Conservation (phyloP, 345 rosid species). For the Gossypium sturtianum region DNA sequence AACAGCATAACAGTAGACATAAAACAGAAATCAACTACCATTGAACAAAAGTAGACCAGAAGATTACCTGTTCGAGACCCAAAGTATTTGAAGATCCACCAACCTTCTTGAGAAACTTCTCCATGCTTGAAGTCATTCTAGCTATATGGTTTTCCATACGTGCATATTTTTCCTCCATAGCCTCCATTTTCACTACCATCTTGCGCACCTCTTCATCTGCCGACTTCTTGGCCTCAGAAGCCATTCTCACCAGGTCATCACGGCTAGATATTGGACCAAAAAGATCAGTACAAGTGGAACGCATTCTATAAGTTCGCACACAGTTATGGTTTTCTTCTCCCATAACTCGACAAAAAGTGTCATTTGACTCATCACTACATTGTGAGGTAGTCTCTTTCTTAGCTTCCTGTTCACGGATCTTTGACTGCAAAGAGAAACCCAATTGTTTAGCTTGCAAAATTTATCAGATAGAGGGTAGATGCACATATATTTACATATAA, state of each 20-base stretch:
- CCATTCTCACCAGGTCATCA: slow-evolving; percentile 14
- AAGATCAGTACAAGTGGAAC: slow-evolving; percentile 16
- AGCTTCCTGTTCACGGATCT: slow-evolving; percentile 22
- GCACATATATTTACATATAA: background rate
- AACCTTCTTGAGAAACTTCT: slow-evolving; percentile 26
- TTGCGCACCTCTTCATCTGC: slow-evolving; percentile 25
- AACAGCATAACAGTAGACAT: background rate
- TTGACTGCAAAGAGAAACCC: slow-evolving; percentile 20
- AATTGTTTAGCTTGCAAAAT: background rate
- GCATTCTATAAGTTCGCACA: slow-evolving; percentile 22
- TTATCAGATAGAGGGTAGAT: background rate
- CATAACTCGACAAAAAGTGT: slow-evolving; percentile 28
- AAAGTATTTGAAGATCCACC: slow-evolving; percentile 14
- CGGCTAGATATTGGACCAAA: slow-evolving; percentile 19
- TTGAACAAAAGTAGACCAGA: background rate
- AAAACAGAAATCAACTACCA: background rate
- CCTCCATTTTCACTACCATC: slow-evolving; percentile 30
- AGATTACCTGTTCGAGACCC: slow-evolving; percentile 18
- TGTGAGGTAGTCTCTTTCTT: slow-evolving; percentile 11
- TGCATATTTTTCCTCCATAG: slow-evolving; percentile 29
- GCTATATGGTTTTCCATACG: slow-evolving; percentile 32
- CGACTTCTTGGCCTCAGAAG: slow-evolving; percentile 24
- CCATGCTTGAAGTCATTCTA: slow-evolving; percentile 28
- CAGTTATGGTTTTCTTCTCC: slow-evolving; percentile 17
- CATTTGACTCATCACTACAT: slow-evolving; percentile 18